Evolutionary conservation across 345 rosid genomes (phyloP), one percentile per base, ranked within the genome.

Genomic region (Gossypioides kirkii): DNA sequence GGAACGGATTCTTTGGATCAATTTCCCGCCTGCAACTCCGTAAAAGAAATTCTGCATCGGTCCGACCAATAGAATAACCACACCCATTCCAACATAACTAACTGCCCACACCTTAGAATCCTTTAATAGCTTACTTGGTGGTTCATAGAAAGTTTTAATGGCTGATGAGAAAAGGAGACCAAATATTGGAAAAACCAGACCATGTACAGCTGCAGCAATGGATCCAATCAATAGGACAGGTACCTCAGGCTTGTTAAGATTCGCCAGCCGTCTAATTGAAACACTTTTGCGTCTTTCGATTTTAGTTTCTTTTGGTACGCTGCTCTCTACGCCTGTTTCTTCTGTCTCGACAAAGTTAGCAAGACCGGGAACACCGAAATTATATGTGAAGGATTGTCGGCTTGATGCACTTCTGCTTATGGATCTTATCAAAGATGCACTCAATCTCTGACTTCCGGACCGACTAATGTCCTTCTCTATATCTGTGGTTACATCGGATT

Each of bases 11-110:
- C 97, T 80, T 78, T 81, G 78, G 9, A 94, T 86, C 80, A 94
- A 65, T 56, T 82, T 88, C n/a, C 96, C 90, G 9, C 98, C 98
- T 3, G 96, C 98, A 26, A 91, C 23, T 36, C 94, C 96, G 18
- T 88, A 94, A 42, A 90, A 78, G 77, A 79, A 94, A 81, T 87
- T 84, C 74, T 94, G 98, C 42, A 81, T 1, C 3, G 97, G 94
- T 20, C 84, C 72, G 74, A 74, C 79, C 10, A 84, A 4, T 7
- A 87, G 60, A 54, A 60, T 73, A 3, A 78, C 7, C 1, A 78
- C 2, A 32, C 86, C 94, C 32, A 93, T 28, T 43, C 80, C 77
- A 0, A 87, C 8, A 55, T 82, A 91, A 25, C 85, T 36, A 43
- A 81, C 7, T 36, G 90, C 90, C 97, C 94, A 94, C 7, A 70